Base-by-base conservation (phyloP, 306 rosid genomes). In the Acacia crassicarpa region DNA sequence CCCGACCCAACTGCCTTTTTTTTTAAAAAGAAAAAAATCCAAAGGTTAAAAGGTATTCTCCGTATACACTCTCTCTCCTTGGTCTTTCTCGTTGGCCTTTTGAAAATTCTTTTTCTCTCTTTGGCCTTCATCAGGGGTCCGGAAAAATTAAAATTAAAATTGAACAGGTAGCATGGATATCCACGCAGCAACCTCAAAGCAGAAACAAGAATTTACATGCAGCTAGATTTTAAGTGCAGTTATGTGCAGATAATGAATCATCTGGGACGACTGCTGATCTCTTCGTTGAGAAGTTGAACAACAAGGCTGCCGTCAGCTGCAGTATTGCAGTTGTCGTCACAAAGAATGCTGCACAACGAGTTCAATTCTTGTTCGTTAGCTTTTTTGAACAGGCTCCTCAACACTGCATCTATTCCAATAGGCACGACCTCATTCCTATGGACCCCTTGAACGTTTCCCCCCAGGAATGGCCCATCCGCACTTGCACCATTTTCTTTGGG, bases 331-430 rank as follows among this genome's bases (percentile, higher is more conserved):
- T 75, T 89, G 72, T 89, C 93, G 72, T 89, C 93, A 85, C 85
- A 79, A 83, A 92, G 80, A 80, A 90, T 84, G 86, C 85, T 88
- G 83, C 89, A 85, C 81, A 96, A 81, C 25, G 90, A 87, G 88
- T 91, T 84, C 78, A 96, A 83, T 85, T 96, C 98, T 78, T 92
- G 97, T 48, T 65, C 88, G 86, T 80, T 89, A 58, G 91, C 93
- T 90, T 88, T 93, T 86, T 87, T 88, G 74, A 91, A 87, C 56
- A 93, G 89, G 68, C 86, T 86, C 84, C 87, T 76, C 32, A 93
- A 80, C 75, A 77, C 67, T 38, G 84, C 70, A 81, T 85, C 89
- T 2, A 27, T 85, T 49, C 87, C 90, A 48, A 8, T 10, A 11
- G 90, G 84, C 68, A 84, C 27, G 65, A 58, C 79, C 83, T 46